Base-by-base conservation (phyloP, 208 protist species). In the Trypanosoma lewisi region DNA sequence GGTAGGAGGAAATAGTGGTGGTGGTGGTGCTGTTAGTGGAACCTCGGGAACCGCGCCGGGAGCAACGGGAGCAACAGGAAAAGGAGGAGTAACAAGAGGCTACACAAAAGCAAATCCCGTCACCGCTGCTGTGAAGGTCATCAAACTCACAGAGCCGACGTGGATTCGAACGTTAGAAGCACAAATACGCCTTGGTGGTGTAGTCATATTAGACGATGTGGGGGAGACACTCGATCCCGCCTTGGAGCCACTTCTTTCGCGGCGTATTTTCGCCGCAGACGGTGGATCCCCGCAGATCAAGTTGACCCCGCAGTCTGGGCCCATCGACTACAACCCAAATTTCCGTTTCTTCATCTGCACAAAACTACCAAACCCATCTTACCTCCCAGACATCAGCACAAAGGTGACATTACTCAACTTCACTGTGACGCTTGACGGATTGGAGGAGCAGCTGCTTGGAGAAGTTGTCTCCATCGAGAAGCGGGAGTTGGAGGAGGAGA, bases 331-430 rank as follows among this genome's bases (percentile, higher is more conserved):
- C 80, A 72, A 97, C 68, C 89, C 89, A 50, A 89, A 84, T 71
- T 97, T 98, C 76, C 70, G 87, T 28, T 84, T 98, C 41, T 97
- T 98, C 63, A 80, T 99, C 11, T 98, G 95, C 66, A 98, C 96
- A 5, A 97, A 97, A 78, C 75, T 99, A 56, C 78, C 92, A 23
- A 99, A 98, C 77, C 97, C 97, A 48, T 80, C 94, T 56, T 98
- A 98, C 70, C 69, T 97, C 36, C 97, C 97, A 8, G 96, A 99
- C 63, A 88, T 98, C 41, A 97, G 91, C 78, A 97, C 96, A 23
- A 97, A 97, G 60, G 87, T 98, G 9, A 95, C 93, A 27, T 67
- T 99, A 51, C 78, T 99, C 49, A 99, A 99, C 85, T 99, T 99
- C 83, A 98, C 97, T 45, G 95, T 98, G n/a, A 98, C 97, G 23